Conservation (phyloP, 2,329 filamentous ascomycete genomes). For the Pyrenophora seminiperda region DNA sequence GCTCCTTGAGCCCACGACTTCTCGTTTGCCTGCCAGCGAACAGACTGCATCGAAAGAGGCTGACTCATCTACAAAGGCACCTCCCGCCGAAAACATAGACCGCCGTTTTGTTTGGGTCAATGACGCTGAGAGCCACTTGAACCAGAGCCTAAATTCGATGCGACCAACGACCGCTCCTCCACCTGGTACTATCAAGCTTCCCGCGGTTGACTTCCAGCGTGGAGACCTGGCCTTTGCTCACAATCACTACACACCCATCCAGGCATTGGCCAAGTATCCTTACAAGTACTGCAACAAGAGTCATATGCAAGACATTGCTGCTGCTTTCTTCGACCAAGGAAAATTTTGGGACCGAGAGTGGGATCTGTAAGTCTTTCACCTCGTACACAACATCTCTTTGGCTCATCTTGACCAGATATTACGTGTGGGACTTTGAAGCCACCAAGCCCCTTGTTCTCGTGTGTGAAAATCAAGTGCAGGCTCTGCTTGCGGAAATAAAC, state of each 20-base stretch:
- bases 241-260: constrained; percentile 50
- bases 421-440: constrained; percentile 58
- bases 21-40: constrained; percentile 12
- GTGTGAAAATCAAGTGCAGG: constrained; percentile 66
- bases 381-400: constrained; percentile 22
- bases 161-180: constrained; percentile 11
- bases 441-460: constrained; percentile 69
- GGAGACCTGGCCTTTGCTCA: constrained; percentile 42
- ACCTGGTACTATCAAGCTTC: constrained; percentile 11
- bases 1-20: constrained; percentile 11
- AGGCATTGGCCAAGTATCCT: constrained; percentile 62
- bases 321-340: constrained; percentile 62
- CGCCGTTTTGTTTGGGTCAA: constrained; percentile 29
- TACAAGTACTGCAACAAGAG: constrained; percentile 62
- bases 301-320: constrained; percentile 54
- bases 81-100: constrained; percentile 17
- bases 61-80: background rate
- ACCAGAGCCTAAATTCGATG: constrained; percentile 24
- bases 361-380: constrained; percentile 71
- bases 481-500: constrained; percentile 70
- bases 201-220: constrained; percentile 22
- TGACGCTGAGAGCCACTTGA: constrained; percentile 31
- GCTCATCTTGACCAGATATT: constrained; percentile 60
- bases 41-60: constrained; percentile 1
- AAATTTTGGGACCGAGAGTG: constrained; percentile 67